These are phyloP conservation scores for Solanum chilense DNA, from an alignment of 257 asterid species.

Conservation along the genomic window DNA sequence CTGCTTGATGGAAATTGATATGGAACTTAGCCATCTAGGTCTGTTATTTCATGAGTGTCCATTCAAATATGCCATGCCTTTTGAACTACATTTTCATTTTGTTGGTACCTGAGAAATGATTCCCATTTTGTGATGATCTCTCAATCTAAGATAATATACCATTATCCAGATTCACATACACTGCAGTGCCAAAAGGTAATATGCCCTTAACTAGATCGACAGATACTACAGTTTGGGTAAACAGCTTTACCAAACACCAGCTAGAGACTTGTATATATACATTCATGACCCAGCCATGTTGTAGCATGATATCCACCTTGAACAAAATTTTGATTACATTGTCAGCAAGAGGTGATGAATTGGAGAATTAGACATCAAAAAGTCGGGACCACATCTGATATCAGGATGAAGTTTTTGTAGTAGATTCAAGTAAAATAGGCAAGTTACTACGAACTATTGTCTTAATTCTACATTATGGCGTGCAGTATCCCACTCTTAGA, in stretches of 20 bases:
- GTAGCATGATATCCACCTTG: not conserved
- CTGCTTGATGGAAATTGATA: not conserved
- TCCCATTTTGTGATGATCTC: not conserved
- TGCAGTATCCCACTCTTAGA: not conserved
- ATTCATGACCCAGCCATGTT: not conserved
- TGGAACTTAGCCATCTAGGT: not conserved
- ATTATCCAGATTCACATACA: not conserved
- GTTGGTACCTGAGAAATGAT: not conserved
- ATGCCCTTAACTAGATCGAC: not conserved
- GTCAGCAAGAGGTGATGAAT: not conserved
- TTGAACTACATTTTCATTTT: not conserved
- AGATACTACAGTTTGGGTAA: not conserved
- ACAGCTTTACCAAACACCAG: not conserved
- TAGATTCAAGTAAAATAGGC: not conserved
- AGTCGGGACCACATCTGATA: not conserved
- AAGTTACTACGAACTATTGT: not conserved
- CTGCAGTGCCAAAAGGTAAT: not conserved
- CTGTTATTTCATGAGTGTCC: not conserved
- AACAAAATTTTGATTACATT: not conserved
- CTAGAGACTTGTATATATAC: not conserved
- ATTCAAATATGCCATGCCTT: not conserved
- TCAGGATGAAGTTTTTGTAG: not conserved
- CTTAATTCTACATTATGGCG: not conserved
- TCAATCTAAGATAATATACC: not conserved
- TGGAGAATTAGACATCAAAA: not conserved